Evolutionary conservation across 306 rosid genomes (phyloP).

Genomic region (Hippophae rhamnoides): DNA sequence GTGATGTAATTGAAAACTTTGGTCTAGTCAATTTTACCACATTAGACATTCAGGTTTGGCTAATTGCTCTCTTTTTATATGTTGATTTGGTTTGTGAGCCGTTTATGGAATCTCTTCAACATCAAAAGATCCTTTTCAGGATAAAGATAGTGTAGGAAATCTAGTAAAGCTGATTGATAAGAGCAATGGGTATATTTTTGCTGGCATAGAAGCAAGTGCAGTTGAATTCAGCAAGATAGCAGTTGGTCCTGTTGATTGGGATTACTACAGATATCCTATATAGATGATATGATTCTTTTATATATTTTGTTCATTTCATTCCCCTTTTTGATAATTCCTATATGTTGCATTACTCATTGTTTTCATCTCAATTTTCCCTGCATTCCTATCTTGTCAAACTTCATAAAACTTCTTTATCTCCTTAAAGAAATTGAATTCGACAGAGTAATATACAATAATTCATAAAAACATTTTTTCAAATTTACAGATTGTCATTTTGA

Average conservation of each 20-base stretch:
- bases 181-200: slow-evolving; percentile 85
- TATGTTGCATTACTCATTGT: too few species aligned
- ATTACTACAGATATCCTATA: slow-evolving; percentile 93
- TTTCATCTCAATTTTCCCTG: too few species aligned
- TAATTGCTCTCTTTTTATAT: neutral
- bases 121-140: slow-evolving; percentile 42
- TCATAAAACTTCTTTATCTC: too few species aligned
- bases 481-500: too few species aligned
- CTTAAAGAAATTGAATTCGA: too few species aligned
- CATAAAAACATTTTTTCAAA: too few species aligned
- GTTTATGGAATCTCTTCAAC: slow-evolving; percentile 16
- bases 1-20: slow-evolving; percentile 70
- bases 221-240: slow-evolving; percentile 96
- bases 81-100: neutral
- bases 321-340: too few species aligned
- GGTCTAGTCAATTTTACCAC: slow-evolving; percentile 73
- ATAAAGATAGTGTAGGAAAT: slow-evolving; percentile 88
- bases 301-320: too few species aligned
- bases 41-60: slow-evolving; percentile 79
- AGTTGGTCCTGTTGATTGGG: slow-evolving; percentile 75
- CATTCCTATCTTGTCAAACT: too few species aligned
- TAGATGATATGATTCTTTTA: slow-evolving; percentile 1
- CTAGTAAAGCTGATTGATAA: slow-evolving; percentile 79
- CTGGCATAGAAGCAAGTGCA: slow-evolving; percentile 73
- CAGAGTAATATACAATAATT: too few species aligned